Evolutionary conservation across 768 basidiomycete species (phyloP).

Genomic region (Calocera viscosa): DNA sequence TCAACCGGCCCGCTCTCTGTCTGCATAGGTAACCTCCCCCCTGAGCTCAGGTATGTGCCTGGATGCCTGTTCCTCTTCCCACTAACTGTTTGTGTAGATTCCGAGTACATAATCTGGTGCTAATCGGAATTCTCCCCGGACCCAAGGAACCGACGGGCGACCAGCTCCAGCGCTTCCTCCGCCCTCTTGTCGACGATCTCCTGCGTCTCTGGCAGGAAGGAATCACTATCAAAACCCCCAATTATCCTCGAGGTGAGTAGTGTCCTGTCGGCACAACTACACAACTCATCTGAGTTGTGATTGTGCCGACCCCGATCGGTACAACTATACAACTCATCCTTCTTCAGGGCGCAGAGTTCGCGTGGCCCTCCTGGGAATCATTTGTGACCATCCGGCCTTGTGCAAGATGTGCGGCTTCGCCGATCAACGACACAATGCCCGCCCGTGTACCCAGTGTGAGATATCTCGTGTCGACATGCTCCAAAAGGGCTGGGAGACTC

Average conservation of each 20-base stretch:
- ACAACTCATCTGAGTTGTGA: not conserved
- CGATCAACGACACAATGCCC: constrained; percentile 21
- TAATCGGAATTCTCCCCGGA: constrained; percentile 23
- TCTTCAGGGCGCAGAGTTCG: constrained; percentile 16
- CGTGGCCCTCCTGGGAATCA: constrained; percentile 21
- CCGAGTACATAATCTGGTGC: constrained; percentile 21
- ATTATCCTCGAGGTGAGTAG: constrained; percentile 20
- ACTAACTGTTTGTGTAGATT: constrained; percentile 17
- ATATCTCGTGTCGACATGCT: constrained; percentile 16
- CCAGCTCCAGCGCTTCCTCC: constrained; percentile 23
- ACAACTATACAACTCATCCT: not conserved
- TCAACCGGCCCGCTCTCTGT: constrained; percentile 28
- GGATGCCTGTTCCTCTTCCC: not conserved
- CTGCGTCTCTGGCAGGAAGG: constrained; percentile 22
- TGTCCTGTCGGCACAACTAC: not conserved
- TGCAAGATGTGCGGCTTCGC: constrained; percentile 23
- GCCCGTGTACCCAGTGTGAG: constrained; percentile 23
- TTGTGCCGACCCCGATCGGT: not conserved
- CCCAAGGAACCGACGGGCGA: constrained; percentile 24
- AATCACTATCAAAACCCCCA: constrained; percentile 19
- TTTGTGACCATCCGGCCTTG: constrained; percentile 27
- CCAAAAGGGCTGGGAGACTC: not conserved
- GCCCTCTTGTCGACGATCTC: constrained; percentile 23
- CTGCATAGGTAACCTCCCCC: constrained; percentile 25
- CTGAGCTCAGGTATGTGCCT: constrained; percentile 20